A percentile compares a stretch with the other conserved stretches of the same genome.
Evolutionary conservation across 2,329 filamentous ascomycete species (phyloP).

Genomic region (Nigrospora oryzae): DNA sequence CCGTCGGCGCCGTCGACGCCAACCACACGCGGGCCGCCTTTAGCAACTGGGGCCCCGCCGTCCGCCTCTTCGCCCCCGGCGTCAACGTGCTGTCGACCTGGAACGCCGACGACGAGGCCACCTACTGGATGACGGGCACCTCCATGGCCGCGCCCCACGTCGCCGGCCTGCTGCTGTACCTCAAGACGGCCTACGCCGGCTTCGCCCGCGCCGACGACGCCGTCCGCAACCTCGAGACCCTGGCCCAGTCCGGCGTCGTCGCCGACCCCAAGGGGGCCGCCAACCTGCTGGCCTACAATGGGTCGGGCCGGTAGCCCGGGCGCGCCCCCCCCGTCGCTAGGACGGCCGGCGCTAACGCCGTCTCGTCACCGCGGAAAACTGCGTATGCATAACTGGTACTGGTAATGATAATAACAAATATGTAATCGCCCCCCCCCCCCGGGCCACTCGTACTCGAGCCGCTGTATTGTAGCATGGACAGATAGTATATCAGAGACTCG

Average conservation of each 20-base stretch:
- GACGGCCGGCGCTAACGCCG: too few relatives aligned
- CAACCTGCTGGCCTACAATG: neutral
- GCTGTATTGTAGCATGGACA: too few relatives aligned
- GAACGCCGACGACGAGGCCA: constrained; percentile 6
- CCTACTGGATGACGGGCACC: neutral
- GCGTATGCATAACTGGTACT: too few relatives aligned
- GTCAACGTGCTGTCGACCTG: constrained; percentile 35
- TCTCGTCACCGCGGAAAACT: too few relatives aligned
- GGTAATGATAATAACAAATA: too few relatives aligned
- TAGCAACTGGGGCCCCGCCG: constrained; percentile 36
- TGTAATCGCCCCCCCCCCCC: too few relatives aligned
- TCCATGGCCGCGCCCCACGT: neutral
- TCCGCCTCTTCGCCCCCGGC: constrained; percentile 46
- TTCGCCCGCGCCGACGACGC: neutral
- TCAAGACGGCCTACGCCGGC: neutral
- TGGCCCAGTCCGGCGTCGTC: neutral
- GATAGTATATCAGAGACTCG: too few relatives aligned
- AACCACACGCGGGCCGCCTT: constrained; percentile 13
- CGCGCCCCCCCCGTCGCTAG: too few relatives aligned
- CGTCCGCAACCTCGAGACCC: neutral
- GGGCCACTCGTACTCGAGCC: too few relatives aligned
- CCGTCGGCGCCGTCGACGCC: constrained; percentile 36
- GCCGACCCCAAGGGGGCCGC: neutral
- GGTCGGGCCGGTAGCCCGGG: neutral
- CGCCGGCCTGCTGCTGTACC: neutral